These are phyloP conservation scores for Phytophthora pini DNA, from an alignment of 352 stramenopile genomes.

Conservation along the genomic window DNA sequence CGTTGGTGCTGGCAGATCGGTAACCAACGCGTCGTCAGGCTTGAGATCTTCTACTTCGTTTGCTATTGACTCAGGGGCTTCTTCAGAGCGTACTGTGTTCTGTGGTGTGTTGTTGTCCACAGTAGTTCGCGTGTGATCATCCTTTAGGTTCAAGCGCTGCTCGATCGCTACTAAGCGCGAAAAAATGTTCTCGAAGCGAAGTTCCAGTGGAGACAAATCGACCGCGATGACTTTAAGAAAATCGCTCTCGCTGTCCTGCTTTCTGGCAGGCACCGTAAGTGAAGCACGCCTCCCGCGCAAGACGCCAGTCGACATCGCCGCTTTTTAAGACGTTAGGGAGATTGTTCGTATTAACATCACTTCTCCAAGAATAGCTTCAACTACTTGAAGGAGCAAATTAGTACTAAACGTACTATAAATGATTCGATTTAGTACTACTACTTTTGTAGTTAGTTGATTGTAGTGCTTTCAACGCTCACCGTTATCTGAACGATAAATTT, in stretches of 20 bases:
- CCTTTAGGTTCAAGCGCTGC: constrained; percentile 21
- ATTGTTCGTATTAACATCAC: not conserved
- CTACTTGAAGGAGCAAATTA: too few species aligned
- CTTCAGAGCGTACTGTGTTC: too few species aligned
- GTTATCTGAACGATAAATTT: too few species aligned
- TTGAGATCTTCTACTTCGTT: not conserved
- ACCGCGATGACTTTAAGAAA: constrained; percentile 55
- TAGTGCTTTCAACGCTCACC: too few species aligned
- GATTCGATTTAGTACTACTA: too few species aligned
- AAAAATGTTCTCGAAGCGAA: constrained; percentile 60
- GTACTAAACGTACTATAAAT: too few species aligned
- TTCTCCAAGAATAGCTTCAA: not conserved
- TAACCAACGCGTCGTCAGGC: not conserved
- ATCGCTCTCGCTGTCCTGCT: constrained; percentile 36
- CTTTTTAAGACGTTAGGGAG: not conserved
- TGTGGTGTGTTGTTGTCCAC: not conserved
- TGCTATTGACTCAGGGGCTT: not conserved
- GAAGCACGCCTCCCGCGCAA: constrained; percentile 8
- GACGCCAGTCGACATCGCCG: not conserved
- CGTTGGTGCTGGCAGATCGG: not conserved
- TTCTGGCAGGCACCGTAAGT: not conserved
- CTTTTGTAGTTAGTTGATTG: too few species aligned
- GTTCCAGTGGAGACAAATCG: constrained; percentile 56
- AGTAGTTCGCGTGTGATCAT: not conserved
- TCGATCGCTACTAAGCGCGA: constrained; percentile 54